These are phyloP conservation scores for Cutaneotrichosporon cyanovorans DNA, from an alignment of 1,284 basidiomycete genomes.

Conservation along the genomic window DNA sequence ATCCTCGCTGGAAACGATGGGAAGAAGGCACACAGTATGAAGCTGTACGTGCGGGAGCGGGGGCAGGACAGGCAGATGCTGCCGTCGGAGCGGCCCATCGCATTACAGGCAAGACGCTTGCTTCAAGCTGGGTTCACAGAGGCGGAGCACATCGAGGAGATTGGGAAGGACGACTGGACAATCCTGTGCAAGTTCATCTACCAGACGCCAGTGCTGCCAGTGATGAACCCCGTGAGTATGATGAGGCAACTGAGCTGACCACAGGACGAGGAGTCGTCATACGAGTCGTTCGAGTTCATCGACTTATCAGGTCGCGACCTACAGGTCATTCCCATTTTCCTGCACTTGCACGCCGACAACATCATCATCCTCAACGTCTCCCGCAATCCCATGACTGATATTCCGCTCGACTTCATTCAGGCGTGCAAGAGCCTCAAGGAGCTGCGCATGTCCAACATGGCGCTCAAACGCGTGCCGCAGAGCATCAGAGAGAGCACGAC, in stretches of 20 bases:
- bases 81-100: constrained; percentile 73
- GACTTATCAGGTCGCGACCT: constrained; percentile 78
- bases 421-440: constrained; percentile 76
- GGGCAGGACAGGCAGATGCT: constrained; percentile 76
- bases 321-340: constrained; percentile 80
- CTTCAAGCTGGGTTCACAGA: constrained; percentile 87
- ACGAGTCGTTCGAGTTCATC: constrained; percentile 71
- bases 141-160: constrained; percentile 68
- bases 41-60: constrained; percentile 72
- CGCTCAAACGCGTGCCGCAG: constrained; percentile 86
- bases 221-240: constrained; percentile 48
- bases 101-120: constrained; percentile 74
- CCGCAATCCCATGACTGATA: constrained; percentile 90
- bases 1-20: constrained; percentile 48
- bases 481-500: constrained; percentile 69
- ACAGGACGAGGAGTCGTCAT: constrained; percentile 60
- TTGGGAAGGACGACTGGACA: constrained; percentile 73
- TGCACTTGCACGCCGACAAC: constrained; percentile 78
- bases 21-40: constrained; percentile 57
- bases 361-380: constrained; percentile 86
- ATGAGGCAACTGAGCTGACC: constrained; percentile 44
- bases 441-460: constrained; percentile 84
- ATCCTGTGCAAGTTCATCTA: constrained; percentile 85
- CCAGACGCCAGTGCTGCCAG: constrained; percentile 48
- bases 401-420: constrained; percentile 94